Base-by-base conservation (phyloP, 768 basidiomycete species). In the Naematelia aurantialba region DNA sequence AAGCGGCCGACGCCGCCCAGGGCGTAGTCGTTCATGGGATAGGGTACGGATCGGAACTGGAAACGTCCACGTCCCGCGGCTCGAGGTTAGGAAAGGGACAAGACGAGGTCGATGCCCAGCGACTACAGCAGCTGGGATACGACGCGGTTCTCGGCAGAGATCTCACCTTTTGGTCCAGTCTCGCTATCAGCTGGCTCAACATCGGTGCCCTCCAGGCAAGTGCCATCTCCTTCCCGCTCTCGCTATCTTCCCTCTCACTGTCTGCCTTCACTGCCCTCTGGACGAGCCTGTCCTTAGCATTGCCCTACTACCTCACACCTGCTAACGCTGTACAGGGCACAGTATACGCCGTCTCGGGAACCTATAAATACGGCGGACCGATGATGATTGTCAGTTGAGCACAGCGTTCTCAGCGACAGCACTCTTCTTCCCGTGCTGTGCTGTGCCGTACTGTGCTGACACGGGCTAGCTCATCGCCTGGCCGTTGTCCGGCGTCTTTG, bases 91-190 rank as follows among this genome's bases (percentile, higher is more conserved):
- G 29, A 47, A 59, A 49, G 19, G 60, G 46, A 10, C 62, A 63
- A 44, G 64, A 59, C 17, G 71, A 73, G 52, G 55, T 51, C 22
- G 71, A 73, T 59, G 60, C 64, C 10, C 52, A 55, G 42, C 59
- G 71, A 30, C 56, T 76, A 21, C 60, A 67, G 45, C 73, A 76
- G 50, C 42, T 76, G 52, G 75, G 75, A 4, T 76, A 76, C 53
- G 69, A 70, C 56, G 60, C 74, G 24, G 74, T 73, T 3, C 52
- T 77, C 8, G 75, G 75, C 1, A 46, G 75, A 58, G 72, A 77
- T 59, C 75, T 75, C 58, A 73, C 69, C 4, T 75, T 77, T 34
- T 77, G 75, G 75, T 65, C 70, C 2, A 73, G 72, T 63, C 57
- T 77, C 51, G 47, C 63, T 22, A 73, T 77, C 34, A 60, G 59